Evolutionary conservation across 2,329 filamentous ascomycete genomes (phyloP), one percentile per base, ranked within the genome.

Genomic region (Ophiosphaerella herpotricha): DNA sequence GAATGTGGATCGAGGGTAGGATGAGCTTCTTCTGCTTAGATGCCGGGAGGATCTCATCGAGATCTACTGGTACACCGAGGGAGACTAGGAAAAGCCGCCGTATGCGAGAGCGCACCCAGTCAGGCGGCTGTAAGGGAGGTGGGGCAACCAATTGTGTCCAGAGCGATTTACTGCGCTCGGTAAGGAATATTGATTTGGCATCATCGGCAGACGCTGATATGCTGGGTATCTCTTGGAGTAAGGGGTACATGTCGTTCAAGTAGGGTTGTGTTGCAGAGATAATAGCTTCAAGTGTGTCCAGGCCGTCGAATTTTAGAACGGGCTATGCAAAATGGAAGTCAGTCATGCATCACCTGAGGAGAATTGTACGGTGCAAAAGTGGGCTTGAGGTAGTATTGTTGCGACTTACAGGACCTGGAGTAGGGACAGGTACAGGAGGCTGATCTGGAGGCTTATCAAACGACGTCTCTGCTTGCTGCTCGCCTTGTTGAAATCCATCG

Each of bases 21-120:
- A 99, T 83, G 14, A 99, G 86, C 71, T 97, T 97, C 82, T 97
- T 97, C 73, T 99, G 94, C 74, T 97, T 97, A 11, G 90, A 96
- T 0, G 93, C 92, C 0, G 94, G 94, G 7, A 99, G 83, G 47
- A 99, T 97, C 77, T 99, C 94, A 74, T 99, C 94, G 0, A 99
- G 82, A 66, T 99, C 94, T 38, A 99, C 91, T 1, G 94, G 94
- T 0, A 99, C 94, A 14, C 94, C 94, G 0, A 99, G 84, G 1
- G 92, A 97, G 46, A 99, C 92, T 36, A 99, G 85, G 72, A 99
- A 99, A 23, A 99, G 84, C 24, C 94, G 89, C 45, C 94, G 87
- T 63, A 96, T 99, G 43, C 92, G 90, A 44, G 91, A 96, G 57
- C 94, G 90, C 51, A 97, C 95, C 94, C 94, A 99, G 74, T 99